Evolutionary conservation across 768 basidiomycete genomes (phyloP).

Genomic region (Hemileccinum rubropunctum): DNA sequence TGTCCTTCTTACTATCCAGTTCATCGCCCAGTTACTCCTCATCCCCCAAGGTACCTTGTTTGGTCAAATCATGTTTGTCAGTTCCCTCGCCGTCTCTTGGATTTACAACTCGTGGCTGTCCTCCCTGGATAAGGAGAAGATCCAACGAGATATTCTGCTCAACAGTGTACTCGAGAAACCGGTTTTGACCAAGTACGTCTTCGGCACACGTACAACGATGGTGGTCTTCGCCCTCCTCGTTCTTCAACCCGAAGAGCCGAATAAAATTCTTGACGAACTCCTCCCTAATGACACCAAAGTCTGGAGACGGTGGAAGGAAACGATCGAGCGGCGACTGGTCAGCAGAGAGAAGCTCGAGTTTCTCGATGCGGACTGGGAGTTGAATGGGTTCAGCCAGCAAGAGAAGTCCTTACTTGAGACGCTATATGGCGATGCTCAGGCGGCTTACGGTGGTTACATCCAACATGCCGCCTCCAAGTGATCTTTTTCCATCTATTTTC

Average conservation of each 20-base stretch:
- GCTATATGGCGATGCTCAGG: constrained; percentile 21
- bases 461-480: constrained; percentile 8
- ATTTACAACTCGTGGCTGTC: constrained; percentile 35
- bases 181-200: constrained; percentile 20
- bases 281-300: constrained; percentile 31
- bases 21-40: constrained; percentile 35
- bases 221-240: constrained; percentile 25
- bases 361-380: constrained; percentile 19
- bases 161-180: constrained; percentile 23
- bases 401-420: constrained; percentile 23
- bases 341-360: constrained; percentile 25
- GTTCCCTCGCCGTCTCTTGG: constrained; percentile 35
- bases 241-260: constrained; percentile 19
- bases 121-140: constrained; percentile 35
- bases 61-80: constrained; percentile 36
- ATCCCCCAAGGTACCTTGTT: constrained; percentile 32
- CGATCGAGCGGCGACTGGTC: constrained; percentile 14
- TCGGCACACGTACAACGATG: constrained; percentile 27
- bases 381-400: constrained; percentile 9
- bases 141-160: constrained; percentile 26
- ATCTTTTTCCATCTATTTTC: not conserved
- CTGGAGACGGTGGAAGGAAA: constrained; percentile 27
- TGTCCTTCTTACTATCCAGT: constrained; percentile 31
- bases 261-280: constrained; percentile 18
- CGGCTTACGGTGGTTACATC: constrained; percentile 26